Base-by-base conservation (phyloP, 1,284 basidiomycete genomes). In the Lignosus rhinocerotis region DNA sequence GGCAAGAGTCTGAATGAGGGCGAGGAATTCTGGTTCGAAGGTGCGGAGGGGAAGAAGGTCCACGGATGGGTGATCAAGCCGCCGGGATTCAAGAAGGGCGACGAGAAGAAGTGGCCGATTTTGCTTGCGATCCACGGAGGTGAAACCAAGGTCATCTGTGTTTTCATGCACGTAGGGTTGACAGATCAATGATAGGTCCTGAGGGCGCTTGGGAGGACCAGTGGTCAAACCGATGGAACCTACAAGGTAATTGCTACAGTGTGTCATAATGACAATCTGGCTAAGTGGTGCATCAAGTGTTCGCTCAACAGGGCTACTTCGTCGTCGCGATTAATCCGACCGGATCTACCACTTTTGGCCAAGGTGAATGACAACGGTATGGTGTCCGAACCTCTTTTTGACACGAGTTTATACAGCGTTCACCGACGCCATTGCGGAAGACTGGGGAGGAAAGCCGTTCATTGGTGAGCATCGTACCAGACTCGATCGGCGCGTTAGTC, bases 221-320 rank as follows among this genome's bases (percentile, higher is more conserved):
- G 59, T 94, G 93, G 92, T 88, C 85, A 2, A 92, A 86, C 34
- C 78, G 93, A 49, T 97, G 94, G 93, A 96, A 96, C 73, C 89
- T 87, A 0, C 91, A 93, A 65, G 79, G 88, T 88, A 59, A 57
- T 74, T 33, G 25, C 25, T 25, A 2, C 2, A 34, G 6, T n/a
- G 34, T 31, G 14, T 30, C 31, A 9, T 21, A 30, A 25, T 25
- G 7, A 16, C 2, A 19, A 21, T 2, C 36, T 19, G 8, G 7
- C 44, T 34, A 6, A 51, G n/a, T 32, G 43, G 32, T 32, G 30
- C 48, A 33, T 6, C 5, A 31, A 89, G 87, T 90, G 7, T 92
- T 92, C 65, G 82, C 89, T 8, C 85, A 85, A 67, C 91, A 93
- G 69, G 93, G 94, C 0, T 96, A 96, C 72, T 87, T 95, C 66